phyloP scores from a whole-genome alignment of 2,329 filamentous ascomycete species.

The Arthroderma sp. region DNA sequence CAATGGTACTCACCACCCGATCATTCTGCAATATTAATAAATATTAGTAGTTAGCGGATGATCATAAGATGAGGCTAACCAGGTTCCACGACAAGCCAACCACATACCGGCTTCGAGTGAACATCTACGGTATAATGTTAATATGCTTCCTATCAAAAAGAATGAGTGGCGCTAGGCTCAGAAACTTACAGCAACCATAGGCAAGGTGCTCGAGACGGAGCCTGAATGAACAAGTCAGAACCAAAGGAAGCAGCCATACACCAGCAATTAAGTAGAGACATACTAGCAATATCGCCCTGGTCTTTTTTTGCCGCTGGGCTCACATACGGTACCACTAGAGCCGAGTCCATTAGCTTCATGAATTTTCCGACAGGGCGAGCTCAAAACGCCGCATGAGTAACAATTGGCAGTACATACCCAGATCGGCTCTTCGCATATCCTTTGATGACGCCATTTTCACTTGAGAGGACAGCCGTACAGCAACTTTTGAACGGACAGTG shows the following conservation, averaged over 20 bases:
- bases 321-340: slow-evolving; percentile 73
- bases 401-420: slow-evolving; percentile 41
- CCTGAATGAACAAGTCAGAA: slow-evolving; percentile 24
- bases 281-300: slow-evolving; percentile 58
- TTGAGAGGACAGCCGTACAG: too few species aligned
- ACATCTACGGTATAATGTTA: slow-evolving; percentile 46
- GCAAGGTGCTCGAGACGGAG: slow-evolving; percentile 63
- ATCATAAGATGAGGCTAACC: neutral
- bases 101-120: slow-evolving; percentile 70
- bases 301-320: slow-evolving; percentile 55
- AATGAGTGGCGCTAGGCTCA: neutral
- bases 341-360: neutral
- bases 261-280: slow-evolving; percentile 16
- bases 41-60: neutral
- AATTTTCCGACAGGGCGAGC: neutral
- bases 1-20: slow-evolving; percentile 43
- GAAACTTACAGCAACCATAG: slow-evolving; percentile 67
- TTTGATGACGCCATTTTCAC: slow-evolving; percentile 52
- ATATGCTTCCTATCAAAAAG: slow-evolving; percentile 1
- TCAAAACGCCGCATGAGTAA: too few species aligned
- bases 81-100: neutral
- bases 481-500: too few species aligned
- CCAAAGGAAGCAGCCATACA: neutral
- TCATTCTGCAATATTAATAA: slow-evolving; percentile 35
- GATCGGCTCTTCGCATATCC: slow-evolving; percentile 61